Evolutionary conservation across 768 basidiomycete genomes (phyloP), one percentile per base, ranked within the genome.

Genomic region (Russula abietina): DNA sequence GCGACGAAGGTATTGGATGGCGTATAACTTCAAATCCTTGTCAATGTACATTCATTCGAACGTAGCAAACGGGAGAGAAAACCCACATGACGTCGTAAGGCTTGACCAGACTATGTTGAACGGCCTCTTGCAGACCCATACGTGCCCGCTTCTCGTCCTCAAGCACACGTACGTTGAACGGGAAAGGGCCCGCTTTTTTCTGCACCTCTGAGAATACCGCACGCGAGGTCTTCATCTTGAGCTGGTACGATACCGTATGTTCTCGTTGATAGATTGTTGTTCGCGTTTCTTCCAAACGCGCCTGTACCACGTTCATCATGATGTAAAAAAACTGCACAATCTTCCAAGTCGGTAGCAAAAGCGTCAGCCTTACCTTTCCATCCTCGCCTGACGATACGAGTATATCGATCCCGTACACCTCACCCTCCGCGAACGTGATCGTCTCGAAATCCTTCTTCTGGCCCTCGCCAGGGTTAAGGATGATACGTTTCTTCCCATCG

Each of bases 221-320:
- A 66, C 96, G 89, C 49, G 94, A 95, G 66, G 90, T 96, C 80
- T 96, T 98, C 86, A 96, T 88, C 80, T 98, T 98, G 71, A 98
- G 82, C 73, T 93, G 91, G 77, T 98, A 98, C 45, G 91, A 95
- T 62, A 92, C 83, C 8, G 82, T 77, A 26, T 87, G 83, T 69
- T 93, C 91, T 61, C 91, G 84, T 74, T 97, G 94, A 82, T 91
- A 97, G 72, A 99, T 86, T 41, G 91, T 90, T 59, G 95, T 97
- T 72, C 90, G 83, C 41, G 90, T 87, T 71, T 95, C 91, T 75
- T 94, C 93, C 48, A 86, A 68, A 54, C 93, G 90, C 57, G 93
- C 92, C 95, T 98, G 19, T 7, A 46, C 17, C 39, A 57, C 24
- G 38, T 38, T 38, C 38, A 26, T 46, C 43, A 24, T 24, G 33